Conservation (phyloP, 177 flowering plant genomes). For the Vitis hybrid region DNA sequence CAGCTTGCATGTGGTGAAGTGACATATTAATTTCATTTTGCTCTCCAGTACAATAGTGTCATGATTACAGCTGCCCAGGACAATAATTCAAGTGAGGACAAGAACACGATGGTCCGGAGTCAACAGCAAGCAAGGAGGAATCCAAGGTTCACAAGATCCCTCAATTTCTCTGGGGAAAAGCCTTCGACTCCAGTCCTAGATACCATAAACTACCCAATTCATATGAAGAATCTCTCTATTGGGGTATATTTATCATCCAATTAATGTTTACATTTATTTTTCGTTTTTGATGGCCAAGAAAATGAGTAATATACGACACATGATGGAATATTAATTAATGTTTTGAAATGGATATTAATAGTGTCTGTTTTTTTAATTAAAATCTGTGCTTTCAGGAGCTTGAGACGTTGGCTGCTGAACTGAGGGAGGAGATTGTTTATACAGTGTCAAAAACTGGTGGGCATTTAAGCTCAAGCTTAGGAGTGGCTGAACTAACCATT, state of each 20-base stretch:
- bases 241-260: slow-evolving; percentile 6
- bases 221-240: slow-evolving; percentile 32
- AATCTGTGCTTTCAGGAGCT: slow-evolving; percentile 28
- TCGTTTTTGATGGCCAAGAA: background rate
- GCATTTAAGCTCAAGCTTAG: slow-evolving; percentile 44
- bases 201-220: slow-evolving; percentile 30
- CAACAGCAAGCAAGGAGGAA: background rate
- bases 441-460: slow-evolving; percentile 46
- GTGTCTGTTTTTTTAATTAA: no score
- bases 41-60: slow-evolving; percentile 6
- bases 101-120: no score
- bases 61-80: background rate
- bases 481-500: slow-evolving; percentile 42
- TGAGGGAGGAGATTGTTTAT: slow-evolving; percentile 37
- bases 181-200: slow-evolving; percentile 34
- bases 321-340: no score
- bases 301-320: no score
- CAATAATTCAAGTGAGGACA: background rate
- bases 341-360: no score
- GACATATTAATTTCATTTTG: no score
- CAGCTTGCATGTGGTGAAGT: no score
- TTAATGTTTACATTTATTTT: background rate
- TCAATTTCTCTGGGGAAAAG: slow-evolving; percentile 25
- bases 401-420: slow-evolving; percentile 30
- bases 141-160: background rate